A percentile compares a stretch with the other conserved stretches of the same genome.
Conservation (phyloP, 306 rosid species). For the Ochetophila trinervis region DNA sequence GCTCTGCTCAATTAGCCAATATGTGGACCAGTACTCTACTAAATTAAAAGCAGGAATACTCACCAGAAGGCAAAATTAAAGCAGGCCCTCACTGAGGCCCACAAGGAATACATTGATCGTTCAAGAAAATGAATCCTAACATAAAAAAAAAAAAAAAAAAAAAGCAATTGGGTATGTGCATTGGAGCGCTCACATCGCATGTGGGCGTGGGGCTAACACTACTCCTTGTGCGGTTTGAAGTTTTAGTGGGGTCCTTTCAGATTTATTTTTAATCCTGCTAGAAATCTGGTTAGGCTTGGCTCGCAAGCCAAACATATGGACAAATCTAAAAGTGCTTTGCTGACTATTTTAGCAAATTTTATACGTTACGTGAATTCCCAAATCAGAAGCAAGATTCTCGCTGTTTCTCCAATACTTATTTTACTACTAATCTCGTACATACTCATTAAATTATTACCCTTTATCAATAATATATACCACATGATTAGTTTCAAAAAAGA, state of each 20-base stretch:
- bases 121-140: too few species aligned
- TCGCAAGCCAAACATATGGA: neutral
- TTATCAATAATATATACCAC: too few species aligned
- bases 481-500: too few species aligned
- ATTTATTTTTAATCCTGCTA: neutral
- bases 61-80: too few species aligned
- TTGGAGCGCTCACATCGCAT: neutral
- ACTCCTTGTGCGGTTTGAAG: neutral
- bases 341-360: slow-evolving; percentile 12
- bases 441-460: neutral
- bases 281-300: neutral
- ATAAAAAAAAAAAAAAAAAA: too few species aligned
- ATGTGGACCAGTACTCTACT: too few species aligned
- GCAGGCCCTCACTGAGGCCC: too few species aligned
- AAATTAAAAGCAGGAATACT: too few species aligned
- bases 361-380: slow-evolving; percentile 27
- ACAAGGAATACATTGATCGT: too few species aligned
- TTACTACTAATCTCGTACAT: slow-evolving; percentile 24
- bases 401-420: slow-evolving; percentile 22
- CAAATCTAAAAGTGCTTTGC: slow-evolving; percentile 2
- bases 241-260: neutral
- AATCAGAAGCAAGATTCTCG: slow-evolving; percentile 54
- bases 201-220: neutral
- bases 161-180: too few species aligned
- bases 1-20: too few species aligned